Percentiles rank a stretch among this genome's conserved stretches.
Evolutionary conservation across 352 stramenopile species (phyloP).

Genomic region (Phytophthora constricta): DNA sequence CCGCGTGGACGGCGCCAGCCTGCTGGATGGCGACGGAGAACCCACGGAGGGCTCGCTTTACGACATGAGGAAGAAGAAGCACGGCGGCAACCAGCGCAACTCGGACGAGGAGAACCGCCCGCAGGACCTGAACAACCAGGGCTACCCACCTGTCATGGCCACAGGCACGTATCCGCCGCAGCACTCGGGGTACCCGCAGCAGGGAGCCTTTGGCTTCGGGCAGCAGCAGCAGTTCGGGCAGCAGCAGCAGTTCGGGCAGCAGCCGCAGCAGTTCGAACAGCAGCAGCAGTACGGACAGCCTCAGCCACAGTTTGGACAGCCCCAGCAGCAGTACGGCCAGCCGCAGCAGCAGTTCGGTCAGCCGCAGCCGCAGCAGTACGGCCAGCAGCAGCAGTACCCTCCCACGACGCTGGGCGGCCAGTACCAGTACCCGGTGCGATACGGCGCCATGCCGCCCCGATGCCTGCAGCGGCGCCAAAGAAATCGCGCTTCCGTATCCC

Average conservation of each 20-base stretch:
- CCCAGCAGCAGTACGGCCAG: constrained; percentile 21
- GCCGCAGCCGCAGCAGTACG: constrained; percentile 32
- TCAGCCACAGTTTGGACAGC: constrained; percentile 13
- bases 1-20: constrained; percentile 82
- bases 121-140: constrained; percentile 34
- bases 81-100: constrained; percentile 50
- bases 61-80: constrained; percentile 50
- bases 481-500: constrained; percentile 78
- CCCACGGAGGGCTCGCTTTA: constrained; percentile 77
- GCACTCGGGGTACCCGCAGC: constrained; percentile 49
- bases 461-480: constrained; percentile 60
- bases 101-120: constrained; percentile 70
- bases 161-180: constrained; percentile 60
- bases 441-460: constrained; percentile 60
- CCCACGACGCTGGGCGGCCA: constrained; percentile 48
- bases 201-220: constrained; percentile 32
- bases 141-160: constrained; percentile 55
- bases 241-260: constrained; percentile 26
- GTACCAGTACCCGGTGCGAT: constrained; percentile 65
- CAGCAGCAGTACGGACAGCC: constrained; percentile 21
- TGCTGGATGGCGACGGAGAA: constrained; percentile 85
- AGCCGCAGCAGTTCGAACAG: constrained; percentile 17
- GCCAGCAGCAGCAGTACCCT: constrained; percentile 35
- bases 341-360: constrained; percentile 36
- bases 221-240: constrained; percentile 35